These are phyloP conservation scores for Solanum rostratum DNA, from an alignment of 257 asterid genomes.

Conservation along the genomic window DNA sequence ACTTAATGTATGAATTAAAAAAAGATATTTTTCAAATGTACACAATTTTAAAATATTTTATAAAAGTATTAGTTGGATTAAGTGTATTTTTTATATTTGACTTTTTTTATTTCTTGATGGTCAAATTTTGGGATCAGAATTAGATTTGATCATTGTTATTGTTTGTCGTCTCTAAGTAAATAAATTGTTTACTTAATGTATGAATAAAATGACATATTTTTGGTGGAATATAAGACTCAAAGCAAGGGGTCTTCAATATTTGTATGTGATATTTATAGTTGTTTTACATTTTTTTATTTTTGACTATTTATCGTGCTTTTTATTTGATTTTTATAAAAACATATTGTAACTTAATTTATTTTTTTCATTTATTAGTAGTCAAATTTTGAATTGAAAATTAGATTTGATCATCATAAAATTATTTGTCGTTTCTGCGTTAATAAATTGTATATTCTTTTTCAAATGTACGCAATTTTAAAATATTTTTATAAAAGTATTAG, in stretches of 20 bases:
- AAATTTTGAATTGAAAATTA: no score
- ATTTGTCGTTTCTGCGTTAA: not conserved
- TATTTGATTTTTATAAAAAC: no score
- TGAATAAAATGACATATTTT: not conserved
- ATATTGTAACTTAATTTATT: no score
- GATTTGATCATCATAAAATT: not conserved
- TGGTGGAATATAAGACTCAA: not conserved
- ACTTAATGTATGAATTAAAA: no score
- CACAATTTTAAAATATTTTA: not conserved
- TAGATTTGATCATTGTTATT: not conserved
- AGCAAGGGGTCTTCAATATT: no score
- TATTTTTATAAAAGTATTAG: no score
- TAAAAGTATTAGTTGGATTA: no score
- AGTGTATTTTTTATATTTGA: no score
- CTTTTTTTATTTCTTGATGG: not conserved
- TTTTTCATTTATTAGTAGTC: not conserved
- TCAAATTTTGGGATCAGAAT: not conserved
- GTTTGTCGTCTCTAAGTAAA: not conserved
- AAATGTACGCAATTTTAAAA: not conserved
- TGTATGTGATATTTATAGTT: no score
- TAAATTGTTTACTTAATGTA: not conserved
- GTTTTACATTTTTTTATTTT: not conserved
- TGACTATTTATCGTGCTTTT: no score
- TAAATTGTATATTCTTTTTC: no score
- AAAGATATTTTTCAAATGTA: not conserved